Evolutionary conservation across 2,329 filamentous ascomycete species (phyloP).

Genomic region (Aspergillus sp.): DNA sequence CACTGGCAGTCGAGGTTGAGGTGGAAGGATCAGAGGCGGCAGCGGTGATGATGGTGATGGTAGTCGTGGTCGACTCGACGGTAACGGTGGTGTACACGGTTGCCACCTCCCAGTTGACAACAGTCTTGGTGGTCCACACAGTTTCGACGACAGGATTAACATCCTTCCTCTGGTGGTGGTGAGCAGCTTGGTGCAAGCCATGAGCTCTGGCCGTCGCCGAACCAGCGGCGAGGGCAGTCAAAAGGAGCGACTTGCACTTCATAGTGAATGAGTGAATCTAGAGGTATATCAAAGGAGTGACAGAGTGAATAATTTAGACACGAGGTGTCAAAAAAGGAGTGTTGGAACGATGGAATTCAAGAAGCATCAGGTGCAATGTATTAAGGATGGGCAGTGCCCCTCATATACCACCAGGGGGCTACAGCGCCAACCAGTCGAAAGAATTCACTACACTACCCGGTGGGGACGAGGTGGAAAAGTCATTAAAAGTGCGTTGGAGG

Average conservation of each 20-base stretch:
- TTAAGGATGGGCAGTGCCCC: background rate
- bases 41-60: background rate
- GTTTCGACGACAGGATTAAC: background rate
- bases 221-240: background rate
- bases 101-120: background rate
- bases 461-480: background rate
- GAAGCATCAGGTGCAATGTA: background rate
- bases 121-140: background rate
- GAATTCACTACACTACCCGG: background rate
- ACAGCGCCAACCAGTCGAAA: background rate
- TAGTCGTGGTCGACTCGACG: background rate
- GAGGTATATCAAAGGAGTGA: background rate
- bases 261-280: background rate
- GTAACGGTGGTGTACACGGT: background rate
- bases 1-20: background rate
- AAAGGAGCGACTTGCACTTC: conserved; percentile 1
- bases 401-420: background rate
- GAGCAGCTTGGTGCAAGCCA: background rate
- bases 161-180: background rate
- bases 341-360: background rate
- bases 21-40: background rate
- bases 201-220: background rate
- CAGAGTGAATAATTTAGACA: background rate
- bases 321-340: background rate
- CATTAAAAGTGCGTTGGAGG: background rate